Percentiles rank a stretch among this genome's conserved stretches.
These are phyloP conservation scores for Colletotrichum sp. DNA, from an alignment of 2,329 filamentous ascomycete genomes.

Conservation along the genomic window DNA sequence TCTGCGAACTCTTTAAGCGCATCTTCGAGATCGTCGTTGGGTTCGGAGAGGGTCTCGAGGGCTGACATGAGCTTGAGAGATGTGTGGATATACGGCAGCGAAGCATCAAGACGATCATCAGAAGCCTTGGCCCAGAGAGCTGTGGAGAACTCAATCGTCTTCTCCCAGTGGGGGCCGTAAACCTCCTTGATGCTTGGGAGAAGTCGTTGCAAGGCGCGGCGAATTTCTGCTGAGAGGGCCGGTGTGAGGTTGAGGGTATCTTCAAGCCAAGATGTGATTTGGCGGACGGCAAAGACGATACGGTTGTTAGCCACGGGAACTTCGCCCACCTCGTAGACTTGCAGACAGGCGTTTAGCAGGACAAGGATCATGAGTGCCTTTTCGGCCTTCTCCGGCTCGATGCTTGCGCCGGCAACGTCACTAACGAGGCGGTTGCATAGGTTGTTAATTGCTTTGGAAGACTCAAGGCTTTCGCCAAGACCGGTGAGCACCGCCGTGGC, in stretches of 20 bases:
- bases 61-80: slow-evolving; percentile 73
- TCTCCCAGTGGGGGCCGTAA: slow-evolving; percentile 88
- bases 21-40: slow-evolving; percentile 87
- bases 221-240: slow-evolving; percentile 54
- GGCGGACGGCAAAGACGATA: slow-evolving; percentile 81
- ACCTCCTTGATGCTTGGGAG: slow-evolving; percentile 79
- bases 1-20: slow-evolving; percentile 67
- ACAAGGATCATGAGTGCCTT: slow-evolving; percentile 55
- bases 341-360: slow-evolving; percentile 57
- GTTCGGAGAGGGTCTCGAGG: slow-evolving; percentile 69
- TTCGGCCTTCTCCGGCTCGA: slow-evolving; percentile 46
- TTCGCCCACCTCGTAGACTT: slow-evolving; percentile 56
- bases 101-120: slow-evolving; percentile 46
- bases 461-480: slow-evolving; percentile 53
- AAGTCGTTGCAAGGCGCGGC: slow-evolving; percentile 63
- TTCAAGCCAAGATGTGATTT: slow-evolving; percentile 75
- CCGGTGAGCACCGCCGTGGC: slow-evolving; percentile 57
- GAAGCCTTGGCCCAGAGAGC: slow-evolving; percentile 59
- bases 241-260: slow-evolving; percentile 47
- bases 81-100: slow-evolving; percentile 70
- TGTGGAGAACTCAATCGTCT: slow-evolving; percentile 63
- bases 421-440: slow-evolving; percentile 67
- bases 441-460: slow-evolving; percentile 54
- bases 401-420: slow-evolving; percentile 58
- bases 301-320: slow-evolving; percentile 69